Evolutionary conservation across 2,329 filamentous ascomycete species (phyloP), one percentile per base, ranked within the genome.

Genomic region (Nannizziopsis barbatae): DNA sequence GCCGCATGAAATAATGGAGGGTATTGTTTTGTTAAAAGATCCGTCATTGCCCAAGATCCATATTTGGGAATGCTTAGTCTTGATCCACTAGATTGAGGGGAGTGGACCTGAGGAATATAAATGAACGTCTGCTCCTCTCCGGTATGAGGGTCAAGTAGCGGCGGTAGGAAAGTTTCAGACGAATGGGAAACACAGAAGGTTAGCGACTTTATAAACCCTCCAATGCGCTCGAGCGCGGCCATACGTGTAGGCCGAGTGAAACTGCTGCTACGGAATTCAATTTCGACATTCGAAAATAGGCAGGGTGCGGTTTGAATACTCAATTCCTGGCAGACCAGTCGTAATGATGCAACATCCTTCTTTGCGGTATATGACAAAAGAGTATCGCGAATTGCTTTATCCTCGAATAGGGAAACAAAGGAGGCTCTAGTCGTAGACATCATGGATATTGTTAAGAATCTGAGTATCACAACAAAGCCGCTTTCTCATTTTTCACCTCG

Each of bases 1-100:
- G 88, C 85, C 5, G 87, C 85, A 61, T 95, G 88, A 68, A 94
- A 94, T 2, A 94, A 70, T 5, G 88, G 86, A 45, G 86, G 86
- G 60, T 93, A 94, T 67, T 94, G 87, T 61, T 86, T 80, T 11
- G 86, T 85, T 52, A 94, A 74, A 50, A 93, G 75, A 60, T 90
- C 83, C 52, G 82, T 87, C 59, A 92, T 79, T 58, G 86, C 84
- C 57, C 77, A 75, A 62, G 81, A 85, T 56, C 83, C 85, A 63
- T 93, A 93, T 67, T 86, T 90, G 45, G 83, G 84, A 30, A 56
- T 45, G n/a, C 47, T 80, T 60, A 57, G 66, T 72, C 54, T 76
- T 73, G 56, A 80, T 68, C 40, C 77, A 47, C 73, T 78, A 27
- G 75, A 75, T 61, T 78, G 76, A 36, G 80, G 80, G 2, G 77